Conservation (phyloP, 352 stramenopile genomes). For the Phytophthora brassicae region DNA sequence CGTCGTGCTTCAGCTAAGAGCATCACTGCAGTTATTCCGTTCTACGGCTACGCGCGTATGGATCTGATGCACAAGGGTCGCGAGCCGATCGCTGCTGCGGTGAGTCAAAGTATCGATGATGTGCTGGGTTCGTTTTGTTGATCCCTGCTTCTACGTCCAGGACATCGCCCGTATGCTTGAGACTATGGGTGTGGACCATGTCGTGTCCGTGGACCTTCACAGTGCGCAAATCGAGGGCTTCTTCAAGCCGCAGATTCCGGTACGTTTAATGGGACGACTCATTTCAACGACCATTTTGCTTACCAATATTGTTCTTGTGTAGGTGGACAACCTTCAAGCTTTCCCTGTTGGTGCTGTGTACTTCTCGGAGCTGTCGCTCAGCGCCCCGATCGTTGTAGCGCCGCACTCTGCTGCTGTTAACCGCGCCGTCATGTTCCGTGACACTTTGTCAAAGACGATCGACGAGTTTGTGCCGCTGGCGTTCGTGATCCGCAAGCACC, state of each 20-base stretch:
- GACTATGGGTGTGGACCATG: slow-evolving; percentile 89
- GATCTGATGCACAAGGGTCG: slow-evolving; percentile 85
- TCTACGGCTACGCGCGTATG: slow-evolving; percentile 86
- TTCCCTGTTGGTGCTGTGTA: slow-evolving; percentile 87
- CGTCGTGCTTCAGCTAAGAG: slow-evolving; percentile 82
- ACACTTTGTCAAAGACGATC: slow-evolving; percentile 77
- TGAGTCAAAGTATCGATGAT: slow-evolving; percentile 10
- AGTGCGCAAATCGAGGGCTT: slow-evolving; percentile 89
- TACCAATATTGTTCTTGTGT: neutral
- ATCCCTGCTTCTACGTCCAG: slow-evolving; percentile 19
- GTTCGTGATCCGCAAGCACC: slow-evolving; percentile 86
- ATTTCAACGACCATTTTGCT: neutral
- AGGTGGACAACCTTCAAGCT: slow-evolving; percentile 83
- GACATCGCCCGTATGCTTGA: slow-evolving; percentile 88
- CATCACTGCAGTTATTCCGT: slow-evolving; percentile 87
- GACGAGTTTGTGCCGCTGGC: slow-evolving; percentile 79
- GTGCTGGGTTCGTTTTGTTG: neutral
- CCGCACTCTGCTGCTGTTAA: slow-evolving; percentile 83
- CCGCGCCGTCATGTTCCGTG: slow-evolving; percentile 75
- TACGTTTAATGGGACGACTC: slow-evolving; percentile 14
- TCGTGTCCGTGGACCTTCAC: slow-evolving; percentile 88
- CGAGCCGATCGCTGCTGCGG: slow-evolving; percentile 77
- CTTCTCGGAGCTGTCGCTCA: slow-evolving; percentile 78
- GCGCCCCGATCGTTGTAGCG: slow-evolving; percentile 75
- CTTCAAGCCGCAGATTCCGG: slow-evolving; percentile 84